Evolutionary conservation across 805 yeast genomes (phyloP).

Genomic region (Debaryomyces prosopidis): DNA sequence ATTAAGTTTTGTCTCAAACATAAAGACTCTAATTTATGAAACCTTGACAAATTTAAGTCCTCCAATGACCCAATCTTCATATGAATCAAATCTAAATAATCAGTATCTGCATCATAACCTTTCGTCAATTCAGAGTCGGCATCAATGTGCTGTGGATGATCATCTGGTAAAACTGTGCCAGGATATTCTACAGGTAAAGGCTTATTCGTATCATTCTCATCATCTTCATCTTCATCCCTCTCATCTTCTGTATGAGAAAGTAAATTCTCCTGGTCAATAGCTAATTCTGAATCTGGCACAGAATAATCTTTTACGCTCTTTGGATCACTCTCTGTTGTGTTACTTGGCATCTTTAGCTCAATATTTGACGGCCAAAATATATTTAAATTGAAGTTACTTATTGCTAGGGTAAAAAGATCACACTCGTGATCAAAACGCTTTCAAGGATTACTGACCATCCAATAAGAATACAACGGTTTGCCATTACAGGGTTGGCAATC

Average conservation of each 20-base stretch:
- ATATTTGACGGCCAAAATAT: neutral
- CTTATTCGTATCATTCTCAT: slow-evolving; percentile 23
- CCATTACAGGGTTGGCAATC: neutral
- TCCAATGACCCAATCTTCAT: slow-evolving; percentile 65
- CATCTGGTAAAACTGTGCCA: slow-evolving; percentile 47
- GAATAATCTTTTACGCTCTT: neutral
- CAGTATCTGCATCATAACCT: slow-evolving; percentile 57
- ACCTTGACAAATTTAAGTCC: slow-evolving; percentile 58
- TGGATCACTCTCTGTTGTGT: neutral
- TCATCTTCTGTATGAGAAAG: slow-evolving; percentile 23
- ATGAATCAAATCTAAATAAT: slow-evolving; percentile 66
- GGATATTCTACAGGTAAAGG: slow-evolving; percentile 43
- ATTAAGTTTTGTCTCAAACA: slow-evolving; percentile 84
- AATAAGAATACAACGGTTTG: neutral
- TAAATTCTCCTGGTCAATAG: slow-evolving; percentile 2
- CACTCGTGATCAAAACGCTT: neutral
- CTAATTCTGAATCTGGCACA: neutral
- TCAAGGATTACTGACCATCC: neutral
- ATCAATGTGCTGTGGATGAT: slow-evolving; percentile 53
- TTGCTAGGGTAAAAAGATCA: neutral
- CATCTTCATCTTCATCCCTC: slow-evolving; percentile 21
- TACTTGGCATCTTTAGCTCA: neutral
- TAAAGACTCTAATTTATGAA: slow-evolving; percentile 55
- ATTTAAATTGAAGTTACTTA: neutral
- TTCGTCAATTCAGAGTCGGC: slow-evolving; percentile 68